A percentile compares a stretch with the other conserved stretches of the same genome.
phyloP scores from a whole-genome alignment of 352 stramenopile species.

The Thalassiosira livingstoniorum region DNA sequence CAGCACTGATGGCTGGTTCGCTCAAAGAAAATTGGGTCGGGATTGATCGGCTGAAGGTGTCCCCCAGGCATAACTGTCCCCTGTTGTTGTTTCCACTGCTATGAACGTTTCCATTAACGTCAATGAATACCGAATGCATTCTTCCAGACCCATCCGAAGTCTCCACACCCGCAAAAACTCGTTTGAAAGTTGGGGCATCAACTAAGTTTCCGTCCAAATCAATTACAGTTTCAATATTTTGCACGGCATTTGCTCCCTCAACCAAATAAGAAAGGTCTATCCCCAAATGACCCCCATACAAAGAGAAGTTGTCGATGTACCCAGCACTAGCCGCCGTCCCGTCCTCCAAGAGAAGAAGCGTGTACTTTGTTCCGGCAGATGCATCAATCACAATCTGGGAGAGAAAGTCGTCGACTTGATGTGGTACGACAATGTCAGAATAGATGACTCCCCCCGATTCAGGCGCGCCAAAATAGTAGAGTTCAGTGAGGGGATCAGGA shows the following conservation, averaged over 20 bases:
- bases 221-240: constrained; percentile 28
- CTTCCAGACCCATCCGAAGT: constrained; percentile 22
- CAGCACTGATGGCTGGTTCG: constrained; percentile 44
- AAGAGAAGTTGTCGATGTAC: constrained; percentile 44
- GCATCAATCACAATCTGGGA: constrained; percentile 17
- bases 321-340: constrained; percentile 45
- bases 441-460: too few species aligned
- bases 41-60: constrained; percentile 50
- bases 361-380: constrained; percentile 49
- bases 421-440: too few species aligned
- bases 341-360: constrained; percentile 48
- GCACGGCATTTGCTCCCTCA: constrained; percentile 32
- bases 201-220: constrained; percentile 16
- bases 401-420: too few species aligned
- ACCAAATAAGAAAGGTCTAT: constrained; percentile 28
- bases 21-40: constrained; percentile 39
- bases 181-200: constrained; percentile 38
- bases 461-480: too few species aligned
- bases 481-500: too few species aligned
- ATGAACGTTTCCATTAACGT: constrained; percentile 6
- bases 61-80: constrained; percentile 52
- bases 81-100: constrained; percentile 17
- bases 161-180: constrained; percentile 44
- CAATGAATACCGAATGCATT: constrained; percentile 45
- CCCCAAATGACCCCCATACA: constrained; percentile 56